Evolutionary conservation across 306 rosid genomes (phyloP).

Genomic region (Vachellia collinsii): DNA sequence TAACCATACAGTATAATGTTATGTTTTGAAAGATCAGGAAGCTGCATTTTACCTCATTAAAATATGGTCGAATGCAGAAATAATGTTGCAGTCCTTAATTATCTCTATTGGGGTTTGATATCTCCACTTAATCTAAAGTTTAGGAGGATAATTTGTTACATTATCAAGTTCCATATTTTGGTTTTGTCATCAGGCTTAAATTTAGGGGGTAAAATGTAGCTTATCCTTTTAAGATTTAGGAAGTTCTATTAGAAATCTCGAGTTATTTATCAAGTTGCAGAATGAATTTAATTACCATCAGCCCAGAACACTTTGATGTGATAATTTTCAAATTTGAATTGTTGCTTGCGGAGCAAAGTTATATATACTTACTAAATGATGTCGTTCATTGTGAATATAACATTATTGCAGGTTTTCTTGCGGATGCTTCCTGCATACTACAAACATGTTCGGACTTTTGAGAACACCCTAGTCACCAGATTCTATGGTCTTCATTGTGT

Average conservation of each 20-base stretch:
- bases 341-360: slow-evolving; percentile 11
- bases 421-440: slow-evolving; percentile 97
- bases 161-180: neutral
- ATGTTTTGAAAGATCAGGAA: neutral
- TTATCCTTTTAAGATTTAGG: neutral
- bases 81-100: neutral
- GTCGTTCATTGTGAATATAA: slow-evolving; percentile 30
- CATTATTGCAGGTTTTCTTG: slow-evolving; percentile 69
- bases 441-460: slow-evolving; percentile 82
- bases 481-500: slow-evolving; percentile 94
- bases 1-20: neutral
- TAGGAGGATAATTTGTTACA: neutral
- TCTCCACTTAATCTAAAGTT: neutral
- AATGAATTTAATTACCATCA: slow-evolving; percentile 2
- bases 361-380: slow-evolving; percentile 5
- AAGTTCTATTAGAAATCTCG: slow-evolving; percentile 1
- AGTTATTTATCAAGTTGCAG: neutral
- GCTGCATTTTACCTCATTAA: neutral
- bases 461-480: slow-evolving; percentile 87
- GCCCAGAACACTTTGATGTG: neutral
- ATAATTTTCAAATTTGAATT: slow-evolving; percentile 12
- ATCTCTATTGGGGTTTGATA: neutral
- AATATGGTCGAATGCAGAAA: neutral
- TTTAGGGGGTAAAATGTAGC: neutral
- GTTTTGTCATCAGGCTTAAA: neutral